phyloP scores from a whole-genome alignment of 2,329 filamentous ascomycete genomes.

The Raffaelea deltoideospora region DNA sequence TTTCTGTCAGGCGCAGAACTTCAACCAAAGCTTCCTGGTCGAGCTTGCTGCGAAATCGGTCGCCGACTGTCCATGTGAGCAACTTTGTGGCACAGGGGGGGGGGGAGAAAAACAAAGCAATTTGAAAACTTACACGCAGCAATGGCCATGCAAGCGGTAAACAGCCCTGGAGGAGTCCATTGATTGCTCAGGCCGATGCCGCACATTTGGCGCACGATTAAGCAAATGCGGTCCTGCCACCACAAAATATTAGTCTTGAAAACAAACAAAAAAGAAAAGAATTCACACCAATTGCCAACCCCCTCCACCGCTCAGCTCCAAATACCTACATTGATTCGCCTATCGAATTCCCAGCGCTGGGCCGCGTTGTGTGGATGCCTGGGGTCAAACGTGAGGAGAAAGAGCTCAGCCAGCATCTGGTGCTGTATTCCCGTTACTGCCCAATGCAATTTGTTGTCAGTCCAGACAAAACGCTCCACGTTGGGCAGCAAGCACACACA shows the following conservation, averaged over 20 bases:
- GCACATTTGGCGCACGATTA: conserved; percentile 36
- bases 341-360: conserved; percentile 12
- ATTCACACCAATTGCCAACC: too few species aligned
- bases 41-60: conserved; percentile 13
- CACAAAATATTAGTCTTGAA: too few species aligned
- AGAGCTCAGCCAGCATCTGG: conserved; percentile 39
- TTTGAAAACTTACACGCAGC: conserved; percentile 35
- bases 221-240: conserved; percentile 28
- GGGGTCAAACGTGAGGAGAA: conserved; percentile 41
- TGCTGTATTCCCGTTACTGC: conserved; percentile 44
- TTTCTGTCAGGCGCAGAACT: conserved; percentile 16
- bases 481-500: not conserved
- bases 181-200: conserved; percentile 43
- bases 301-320: too few species aligned
- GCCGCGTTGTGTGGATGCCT: conserved; percentile 32
- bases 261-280: too few species aligned
- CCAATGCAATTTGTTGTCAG: not conserved
- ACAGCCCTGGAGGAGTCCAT: conserved; percentile 36
- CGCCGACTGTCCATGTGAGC: conserved; percentile 13
- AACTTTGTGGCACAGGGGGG: not conserved
- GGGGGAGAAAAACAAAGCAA: too few species aligned
- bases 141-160: conserved; percentile 40
- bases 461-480: not conserved
- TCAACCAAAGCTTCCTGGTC: conserved; percentile 17
- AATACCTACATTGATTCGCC: conserved; percentile 3